Percentiles rank a stretch among this genome's conserved stretches.
Evolutionary conservation across 176 grass and related monocot species (phyloP).

Genomic region (Areca catechu): DNA sequence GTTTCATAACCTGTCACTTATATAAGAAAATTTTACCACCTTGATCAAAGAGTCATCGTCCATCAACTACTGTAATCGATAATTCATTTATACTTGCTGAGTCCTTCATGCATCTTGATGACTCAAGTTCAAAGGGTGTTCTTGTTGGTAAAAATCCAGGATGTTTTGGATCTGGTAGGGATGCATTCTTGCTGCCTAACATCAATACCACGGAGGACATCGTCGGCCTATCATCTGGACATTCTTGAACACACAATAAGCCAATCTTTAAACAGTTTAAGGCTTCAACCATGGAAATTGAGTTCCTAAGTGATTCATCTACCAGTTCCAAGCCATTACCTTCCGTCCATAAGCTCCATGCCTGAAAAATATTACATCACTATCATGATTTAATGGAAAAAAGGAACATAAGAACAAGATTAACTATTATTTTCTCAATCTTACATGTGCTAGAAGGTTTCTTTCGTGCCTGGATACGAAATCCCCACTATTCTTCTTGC

Average conservation of each 20-base stretch:
- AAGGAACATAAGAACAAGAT: no score
- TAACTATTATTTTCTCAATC: not conserved
- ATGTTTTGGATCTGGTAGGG: not conserved
- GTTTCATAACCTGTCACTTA: no score
- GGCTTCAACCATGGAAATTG: not conserved
- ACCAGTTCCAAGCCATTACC: not conserved
- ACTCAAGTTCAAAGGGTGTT: no score
- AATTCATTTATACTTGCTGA: no score
- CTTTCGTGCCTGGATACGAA: constrained; percentile 15
- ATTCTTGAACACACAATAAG: not conserved
- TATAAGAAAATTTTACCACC: no score
- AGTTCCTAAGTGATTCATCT: not conserved
- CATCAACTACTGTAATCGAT: no score
- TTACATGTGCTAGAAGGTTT: constrained; percentile 61
- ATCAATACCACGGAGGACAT: not conserved
- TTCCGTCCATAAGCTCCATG: constrained; percentile 1
- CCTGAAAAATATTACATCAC: not conserved
- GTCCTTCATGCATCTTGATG: no score
- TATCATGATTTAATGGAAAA: no score
- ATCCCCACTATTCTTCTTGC: constrained; percentile 52
- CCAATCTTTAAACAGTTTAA: not conserved
- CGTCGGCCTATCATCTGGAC: not conserved
- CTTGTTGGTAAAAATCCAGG: not conserved
- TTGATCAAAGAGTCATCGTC: no score
- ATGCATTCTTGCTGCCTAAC: not conserved